Evolutionary conservation across 768 basidiomycete species (phyloP).

Genomic region (Trametes cubensis): DNA sequence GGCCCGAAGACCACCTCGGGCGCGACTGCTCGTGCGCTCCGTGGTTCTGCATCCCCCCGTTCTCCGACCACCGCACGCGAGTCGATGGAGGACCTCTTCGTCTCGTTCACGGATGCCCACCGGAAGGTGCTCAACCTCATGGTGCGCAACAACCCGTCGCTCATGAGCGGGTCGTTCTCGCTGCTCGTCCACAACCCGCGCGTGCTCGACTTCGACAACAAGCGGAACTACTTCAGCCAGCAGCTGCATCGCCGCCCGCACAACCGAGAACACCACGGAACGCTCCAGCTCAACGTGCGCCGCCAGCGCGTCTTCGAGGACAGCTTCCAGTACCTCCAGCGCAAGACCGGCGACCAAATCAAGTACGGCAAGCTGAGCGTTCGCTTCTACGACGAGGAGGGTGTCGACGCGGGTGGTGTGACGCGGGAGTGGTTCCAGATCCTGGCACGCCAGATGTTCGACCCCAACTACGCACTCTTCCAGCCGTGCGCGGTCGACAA

Average conservation of each 20-base stretch:
- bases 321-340: slow-evolving; percentile 89
- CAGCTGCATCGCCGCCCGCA: slow-evolving; percentile 86
- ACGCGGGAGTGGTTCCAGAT: slow-evolving; percentile 99
- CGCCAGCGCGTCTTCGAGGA: slow-evolving; percentile 95
- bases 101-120: slow-evolving; percentile 91
- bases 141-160: slow-evolving; percentile 96
- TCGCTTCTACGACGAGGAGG: slow-evolving; percentile 96
- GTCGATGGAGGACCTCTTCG: slow-evolving; percentile 88
- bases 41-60: slow-evolving; percentile 66
- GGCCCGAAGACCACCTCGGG: slow-evolving; percentile 60
- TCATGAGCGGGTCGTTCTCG: slow-evolving; percentile 98
- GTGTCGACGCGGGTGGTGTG: slow-evolving; percentile 97
- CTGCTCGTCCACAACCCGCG: slow-evolving; percentile 93
- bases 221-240: slow-evolving; percentile 93
- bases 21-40: slow-evolving; percentile 51
- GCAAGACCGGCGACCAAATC: slow-evolving; percentile 92
- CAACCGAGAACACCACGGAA: slow-evolving; percentile 77
- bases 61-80: slow-evolving; percentile 71
- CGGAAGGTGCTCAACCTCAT: slow-evolving; percentile 94
- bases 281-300: slow-evolving; percentile 87
- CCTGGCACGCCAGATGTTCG: slow-evolving; percentile 97
- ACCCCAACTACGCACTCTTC: slow-evolving; percentile 97
- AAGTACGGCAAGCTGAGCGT: slow-evolving; percentile 97
- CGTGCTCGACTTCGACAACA: slow-evolving; percentile 99
- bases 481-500: slow-evolving; percentile 96